These are phyloP conservation scores for Trichoderma gamsii DNA, from an alignment of 495 filamentous ascomycete genomes.

Conservation along the genomic window DNA sequence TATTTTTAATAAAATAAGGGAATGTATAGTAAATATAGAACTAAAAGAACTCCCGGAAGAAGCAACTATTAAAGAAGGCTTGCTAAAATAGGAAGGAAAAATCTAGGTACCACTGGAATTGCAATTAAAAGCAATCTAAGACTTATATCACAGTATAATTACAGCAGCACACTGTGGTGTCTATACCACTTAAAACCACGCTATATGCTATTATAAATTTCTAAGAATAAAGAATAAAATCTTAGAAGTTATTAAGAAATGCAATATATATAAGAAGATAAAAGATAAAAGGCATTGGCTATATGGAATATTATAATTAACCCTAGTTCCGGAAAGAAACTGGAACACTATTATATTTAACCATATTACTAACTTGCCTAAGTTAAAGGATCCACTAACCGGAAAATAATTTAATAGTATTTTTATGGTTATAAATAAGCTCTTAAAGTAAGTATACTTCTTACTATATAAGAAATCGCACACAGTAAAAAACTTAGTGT, in stretches of 20 bases:
- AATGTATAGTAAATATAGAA: constrained; percentile 25
- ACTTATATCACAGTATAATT: constrained; percentile 27
- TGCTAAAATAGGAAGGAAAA: constrained; percentile 22
- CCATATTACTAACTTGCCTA: no score
- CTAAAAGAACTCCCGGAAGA: constrained; percentile 15
- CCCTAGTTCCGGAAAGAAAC: no score
- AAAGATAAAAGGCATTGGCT: neutral
- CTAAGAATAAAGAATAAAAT: neutral
- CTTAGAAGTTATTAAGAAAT: neutral
- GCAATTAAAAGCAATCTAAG: constrained; percentile 27
- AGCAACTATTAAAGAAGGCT: no score
- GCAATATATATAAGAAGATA: neutral
- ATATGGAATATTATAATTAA: neutral
- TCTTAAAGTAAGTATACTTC: neutral
- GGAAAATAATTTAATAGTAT: constrained; percentile 17
- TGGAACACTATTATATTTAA: no score
- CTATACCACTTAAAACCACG: constrained; percentile 28
- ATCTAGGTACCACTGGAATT: constrained; percentile 27
- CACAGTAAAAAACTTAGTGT: neutral
- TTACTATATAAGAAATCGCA: neutral
- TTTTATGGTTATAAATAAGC: constrained; percentile 25
- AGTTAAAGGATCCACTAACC: neutral
- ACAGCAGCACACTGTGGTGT: constrained; percentile 18
- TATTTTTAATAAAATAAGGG: constrained; percentile 26
- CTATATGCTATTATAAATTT: constrained; percentile 21